These are phyloP conservation scores for Perilla frutescens DNA, from an alignment of 257 asterid genomes.

Conservation along the genomic window DNA sequence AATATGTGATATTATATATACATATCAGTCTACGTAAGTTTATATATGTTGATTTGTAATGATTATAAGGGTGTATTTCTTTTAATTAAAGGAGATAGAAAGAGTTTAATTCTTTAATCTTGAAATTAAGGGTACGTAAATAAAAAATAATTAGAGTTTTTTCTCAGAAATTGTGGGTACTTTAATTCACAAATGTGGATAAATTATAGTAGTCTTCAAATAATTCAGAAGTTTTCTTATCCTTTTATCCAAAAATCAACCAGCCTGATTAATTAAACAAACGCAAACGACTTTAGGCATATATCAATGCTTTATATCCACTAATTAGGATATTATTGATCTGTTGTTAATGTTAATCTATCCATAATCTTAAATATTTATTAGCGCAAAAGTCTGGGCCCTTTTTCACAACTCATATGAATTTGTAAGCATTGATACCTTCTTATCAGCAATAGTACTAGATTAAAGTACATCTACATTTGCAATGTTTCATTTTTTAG, in stretches of 20 bases:
- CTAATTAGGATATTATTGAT: slow-evolving; percentile 10
- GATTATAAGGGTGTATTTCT: too few species aligned
- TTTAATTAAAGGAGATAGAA: too few species aligned
- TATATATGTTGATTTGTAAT: too few species aligned
- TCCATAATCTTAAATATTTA: slow-evolving; percentile 24
- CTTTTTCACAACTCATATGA: slow-evolving; percentile 37
- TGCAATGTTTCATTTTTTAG: neutral
- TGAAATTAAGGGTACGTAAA: neutral
- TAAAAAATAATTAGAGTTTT: neutral
- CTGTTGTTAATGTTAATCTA: slow-evolving; percentile 17
- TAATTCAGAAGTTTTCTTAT: slow-evolving; percentile 9
- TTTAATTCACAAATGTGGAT: slow-evolving; percentile 5
- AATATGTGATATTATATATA: too few species aligned
- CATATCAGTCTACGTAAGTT: too few species aligned
- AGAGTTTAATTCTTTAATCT: neutral
- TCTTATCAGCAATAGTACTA: slow-evolving; percentile 31
- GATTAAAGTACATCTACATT: slow-evolving; percentile 21
- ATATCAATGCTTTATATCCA: slow-evolving; percentile 35
- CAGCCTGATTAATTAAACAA: slow-evolving; percentile 1
- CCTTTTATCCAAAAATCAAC: slow-evolving; percentile 3
- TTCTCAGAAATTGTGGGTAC: neutral
- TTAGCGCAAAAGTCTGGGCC: slow-evolving; percentile 36
- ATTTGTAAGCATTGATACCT: slow-evolving; percentile 15
- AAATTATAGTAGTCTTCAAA: neutral
- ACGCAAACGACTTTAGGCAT: neutral